Conservation (phyloP, 2,329 filamentous ascomycete genomes). For the Alternaria hordeiaustralica region DNA sequence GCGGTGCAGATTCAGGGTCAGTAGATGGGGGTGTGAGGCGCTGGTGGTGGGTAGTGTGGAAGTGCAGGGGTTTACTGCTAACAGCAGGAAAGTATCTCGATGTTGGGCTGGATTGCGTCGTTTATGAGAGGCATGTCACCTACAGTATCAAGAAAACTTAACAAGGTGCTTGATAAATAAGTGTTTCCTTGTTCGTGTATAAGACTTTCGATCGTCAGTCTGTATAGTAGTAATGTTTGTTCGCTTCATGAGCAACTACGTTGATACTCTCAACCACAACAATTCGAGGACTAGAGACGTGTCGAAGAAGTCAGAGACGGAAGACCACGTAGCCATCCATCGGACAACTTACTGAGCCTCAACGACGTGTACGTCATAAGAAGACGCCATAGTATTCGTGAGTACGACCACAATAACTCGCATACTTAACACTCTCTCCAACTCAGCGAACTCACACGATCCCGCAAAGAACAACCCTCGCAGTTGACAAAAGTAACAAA, state of each 20-base stretch:
- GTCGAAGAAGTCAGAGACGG: not conserved
- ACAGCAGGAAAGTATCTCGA: not conserved
- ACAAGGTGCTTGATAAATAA: not conserved
- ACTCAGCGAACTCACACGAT: too few species aligned
- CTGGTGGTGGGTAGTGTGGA: not conserved
- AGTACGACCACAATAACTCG: not conserved
- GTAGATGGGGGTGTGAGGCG: not conserved
- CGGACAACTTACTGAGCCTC: not conserved
- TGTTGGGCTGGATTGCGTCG: not conserved
- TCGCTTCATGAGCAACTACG: not conserved
- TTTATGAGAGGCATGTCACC: not conserved
- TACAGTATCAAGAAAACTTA: not conserved
- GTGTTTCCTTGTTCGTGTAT: not conserved
- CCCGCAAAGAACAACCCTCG: too few species aligned
- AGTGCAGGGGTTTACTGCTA: too few species aligned
- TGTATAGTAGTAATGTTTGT: not conserved
- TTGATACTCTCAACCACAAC: not conserved
- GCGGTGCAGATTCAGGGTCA: conserved; percentile 1
- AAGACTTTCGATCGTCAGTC: not conserved
- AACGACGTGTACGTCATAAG: not conserved
- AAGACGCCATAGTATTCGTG: not conserved
- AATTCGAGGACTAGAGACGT: not conserved
- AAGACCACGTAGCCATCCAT: not conserved
- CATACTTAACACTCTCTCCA: not conserved
- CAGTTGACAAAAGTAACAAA: not conserved